These are phyloP conservation scores for Hirsutella thompsonii DNA, from an alignment of 2,329 filamentous ascomycete genomes.

Conservation along the genomic window DNA sequence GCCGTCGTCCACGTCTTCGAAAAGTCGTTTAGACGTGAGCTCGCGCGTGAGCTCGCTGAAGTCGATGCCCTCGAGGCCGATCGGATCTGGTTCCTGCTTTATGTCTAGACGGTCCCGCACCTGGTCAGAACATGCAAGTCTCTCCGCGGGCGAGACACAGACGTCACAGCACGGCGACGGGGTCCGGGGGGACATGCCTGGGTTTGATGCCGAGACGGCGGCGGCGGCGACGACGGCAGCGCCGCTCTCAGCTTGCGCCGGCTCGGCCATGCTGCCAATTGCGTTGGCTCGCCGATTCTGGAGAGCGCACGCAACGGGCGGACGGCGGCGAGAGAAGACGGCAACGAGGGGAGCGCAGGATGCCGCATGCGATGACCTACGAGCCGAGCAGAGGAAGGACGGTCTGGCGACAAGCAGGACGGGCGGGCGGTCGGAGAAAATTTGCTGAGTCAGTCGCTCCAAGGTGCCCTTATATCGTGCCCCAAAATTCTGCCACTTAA, in stretches of 20 bases:
- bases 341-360: not conserved
- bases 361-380: not conserved
- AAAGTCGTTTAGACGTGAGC: constrained; percentile 23
- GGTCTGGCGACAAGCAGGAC: constrained; percentile 9
- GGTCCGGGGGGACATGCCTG: constrained; percentile 18
- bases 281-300: constrained; percentile 7
- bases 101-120: constrained; percentile 14
- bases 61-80: constrained; percentile 18
- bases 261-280: constrained; percentile 27
- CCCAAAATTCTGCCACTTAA: constrained; percentile 20
- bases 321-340: constrained; percentile 1
- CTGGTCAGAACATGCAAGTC: not conserved
- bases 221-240: constrained; percentile 19
- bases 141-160: not conserved
- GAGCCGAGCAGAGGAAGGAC: not conserved
- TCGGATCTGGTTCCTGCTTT: constrained; percentile 23
- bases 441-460: constrained; percentile 26
- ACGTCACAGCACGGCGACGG: not conserved
- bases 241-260: constrained; percentile 22
- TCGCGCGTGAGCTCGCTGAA: constrained; percentile 19
- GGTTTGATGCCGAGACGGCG: constrained; percentile 15
- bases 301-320: constrained; percentile 8
- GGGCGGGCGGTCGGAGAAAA: constrained; percentile 23
- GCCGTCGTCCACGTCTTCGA: constrained; percentile 15
- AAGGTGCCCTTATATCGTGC: constrained; percentile 27